These are phyloP conservation scores for Mycena citricolor DNA, from an alignment of 1,284 basidiomycete species.

Conservation along the genomic window DNA sequence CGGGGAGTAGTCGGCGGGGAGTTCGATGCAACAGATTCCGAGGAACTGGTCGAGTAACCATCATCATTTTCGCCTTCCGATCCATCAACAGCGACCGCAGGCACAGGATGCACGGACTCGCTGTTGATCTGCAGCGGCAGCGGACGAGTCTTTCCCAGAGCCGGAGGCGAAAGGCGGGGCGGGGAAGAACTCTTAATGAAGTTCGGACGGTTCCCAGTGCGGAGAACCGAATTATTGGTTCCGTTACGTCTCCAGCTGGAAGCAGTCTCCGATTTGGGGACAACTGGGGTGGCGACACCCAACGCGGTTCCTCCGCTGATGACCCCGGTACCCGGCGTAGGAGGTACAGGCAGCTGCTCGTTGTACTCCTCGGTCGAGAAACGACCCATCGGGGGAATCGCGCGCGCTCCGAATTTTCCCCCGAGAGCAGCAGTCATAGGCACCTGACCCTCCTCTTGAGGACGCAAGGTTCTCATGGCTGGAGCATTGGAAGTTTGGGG, in stretches of 20 bases:
- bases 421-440: conserved; percentile 79
- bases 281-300: conserved; percentile 28
- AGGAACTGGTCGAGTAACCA: conserved; percentile 53
- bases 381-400: conserved; percentile 36
- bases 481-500: conserved; percentile 51
- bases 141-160: conserved; percentile 56
- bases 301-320: conserved; percentile 72
- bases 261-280: conserved; percentile 73
- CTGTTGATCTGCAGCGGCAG: conserved; percentile 66
- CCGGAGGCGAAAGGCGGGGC: conserved; percentile 50
- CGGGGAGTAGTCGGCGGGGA: conserved; percentile 73
- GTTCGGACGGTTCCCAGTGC: conserved; percentile 57
- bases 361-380: conserved; percentile 43
- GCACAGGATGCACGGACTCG: conserved; percentile 50
- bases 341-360: conserved; percentile 42
- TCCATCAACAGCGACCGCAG: conserved; percentile 57
- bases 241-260: conserved; percentile 75
- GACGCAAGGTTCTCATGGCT: conserved; percentile 59
- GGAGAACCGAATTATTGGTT: conserved; percentile 67
- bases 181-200: conserved; percentile 72
- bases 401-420: conserved; percentile 71
- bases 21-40: conserved; percentile 50
- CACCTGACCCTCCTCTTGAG: conserved; percentile 57
- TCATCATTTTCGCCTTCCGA: conserved; percentile 55
- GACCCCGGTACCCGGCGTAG: conserved; percentile 64